Percentiles rank a stretch among this genome's conserved stretches.
Conservation (phyloP, 768 basidiomycete genomes). For the Coprinopsis cinerea region DNA sequence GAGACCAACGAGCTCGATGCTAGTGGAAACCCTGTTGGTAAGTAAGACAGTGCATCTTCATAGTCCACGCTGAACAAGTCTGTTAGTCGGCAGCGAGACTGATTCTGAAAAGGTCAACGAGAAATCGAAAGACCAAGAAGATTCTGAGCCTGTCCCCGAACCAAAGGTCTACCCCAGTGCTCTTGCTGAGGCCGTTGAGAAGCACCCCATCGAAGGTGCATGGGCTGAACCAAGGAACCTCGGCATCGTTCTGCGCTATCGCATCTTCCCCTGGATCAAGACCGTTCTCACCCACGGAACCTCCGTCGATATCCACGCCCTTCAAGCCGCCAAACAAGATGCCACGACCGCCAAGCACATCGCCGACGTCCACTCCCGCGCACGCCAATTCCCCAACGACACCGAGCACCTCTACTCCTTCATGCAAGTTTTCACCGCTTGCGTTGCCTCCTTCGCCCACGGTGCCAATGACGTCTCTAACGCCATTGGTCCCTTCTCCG, state of each 20-base stretch:
- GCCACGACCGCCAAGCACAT: slow-evolving; percentile 14
- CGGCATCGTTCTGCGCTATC: slow-evolving; percentile 22
- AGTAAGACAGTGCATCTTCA: background rate
- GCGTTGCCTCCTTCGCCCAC: slow-evolving; percentile 24
- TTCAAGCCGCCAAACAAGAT: slow-evolving; percentile 13
- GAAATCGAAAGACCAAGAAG: background rate
- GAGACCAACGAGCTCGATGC: slow-evolving; percentile 9
- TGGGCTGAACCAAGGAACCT: slow-evolving; percentile 23
- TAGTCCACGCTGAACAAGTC: background rate
- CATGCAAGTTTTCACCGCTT: slow-evolving; percentile 26
- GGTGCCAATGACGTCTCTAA: slow-evolving; percentile 25
- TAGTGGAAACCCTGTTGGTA: background rate
- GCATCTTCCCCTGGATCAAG: slow-evolving; percentile 18
- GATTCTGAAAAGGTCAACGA: slow-evolving; percentile 15
- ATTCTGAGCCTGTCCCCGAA: background rate
- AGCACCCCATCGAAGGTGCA: slow-evolving; percentile 22
- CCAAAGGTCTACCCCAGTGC: slow-evolving; percentile 5
- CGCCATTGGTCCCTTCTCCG: slow-evolving; percentile 25
- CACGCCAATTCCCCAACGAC: slow-evolving; percentile 19
- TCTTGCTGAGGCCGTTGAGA: slow-evolving; percentile 13
- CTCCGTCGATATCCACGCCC: slow-evolving; percentile 20
- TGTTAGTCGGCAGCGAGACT: slow-evolving; percentile 8
- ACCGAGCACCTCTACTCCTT: slow-evolving; percentile 26
- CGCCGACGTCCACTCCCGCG: slow-evolving; percentile 18
- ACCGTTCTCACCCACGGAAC: slow-evolving; percentile 19